Evolutionary conservation across 2,329 filamentous ascomycete genomes (phyloP).

Genomic region (Apiospora sp.): DNA sequence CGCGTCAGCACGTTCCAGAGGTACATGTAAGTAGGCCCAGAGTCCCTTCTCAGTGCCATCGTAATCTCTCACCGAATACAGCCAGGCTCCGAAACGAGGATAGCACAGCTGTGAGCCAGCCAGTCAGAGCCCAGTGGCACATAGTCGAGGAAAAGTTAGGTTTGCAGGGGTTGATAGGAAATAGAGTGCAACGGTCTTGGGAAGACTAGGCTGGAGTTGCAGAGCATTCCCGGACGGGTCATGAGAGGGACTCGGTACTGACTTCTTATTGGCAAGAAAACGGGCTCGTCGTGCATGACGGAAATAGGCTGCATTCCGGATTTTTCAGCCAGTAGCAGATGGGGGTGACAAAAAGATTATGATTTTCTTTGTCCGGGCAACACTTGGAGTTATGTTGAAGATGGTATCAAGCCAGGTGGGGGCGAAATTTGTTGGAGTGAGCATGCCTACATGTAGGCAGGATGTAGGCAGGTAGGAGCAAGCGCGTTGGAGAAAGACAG

Average conservation of each 20-base stretch:
- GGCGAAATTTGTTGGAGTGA: conserved; percentile 12
- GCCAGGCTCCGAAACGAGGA: not conserved
- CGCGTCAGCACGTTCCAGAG: not conserved
- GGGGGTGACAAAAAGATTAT: conserved; percentile 1
- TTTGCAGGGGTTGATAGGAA: not conserved
- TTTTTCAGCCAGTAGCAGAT: conserved; percentile 9
- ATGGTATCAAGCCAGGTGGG: not conserved
- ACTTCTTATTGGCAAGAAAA: conserved; percentile 34
- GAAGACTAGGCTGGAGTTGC: conserved; percentile 4
- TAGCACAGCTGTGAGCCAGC: not conserved
- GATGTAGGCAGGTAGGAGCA: not conserved
- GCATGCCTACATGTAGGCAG: not conserved
- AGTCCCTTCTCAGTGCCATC: not conserved
- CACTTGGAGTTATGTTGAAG: not conserved
- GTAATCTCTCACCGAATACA: conserved; percentile 13
- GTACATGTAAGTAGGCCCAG: not conserved
- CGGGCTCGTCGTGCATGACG: conserved; percentile 36
- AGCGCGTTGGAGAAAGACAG: not conserved
- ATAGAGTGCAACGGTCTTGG: conserved; percentile 1
- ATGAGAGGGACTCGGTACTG: not conserved
- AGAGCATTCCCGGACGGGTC: conserved; percentile 7
- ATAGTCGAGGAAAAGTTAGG: not conserved
- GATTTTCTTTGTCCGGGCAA: conserved; percentile 9
- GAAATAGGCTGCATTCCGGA: conserved; percentile 33
- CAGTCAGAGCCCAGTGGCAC: not conserved